Base-by-base conservation (phyloP, 208 protist species). In the Trypanosoma rangeli region DNA sequence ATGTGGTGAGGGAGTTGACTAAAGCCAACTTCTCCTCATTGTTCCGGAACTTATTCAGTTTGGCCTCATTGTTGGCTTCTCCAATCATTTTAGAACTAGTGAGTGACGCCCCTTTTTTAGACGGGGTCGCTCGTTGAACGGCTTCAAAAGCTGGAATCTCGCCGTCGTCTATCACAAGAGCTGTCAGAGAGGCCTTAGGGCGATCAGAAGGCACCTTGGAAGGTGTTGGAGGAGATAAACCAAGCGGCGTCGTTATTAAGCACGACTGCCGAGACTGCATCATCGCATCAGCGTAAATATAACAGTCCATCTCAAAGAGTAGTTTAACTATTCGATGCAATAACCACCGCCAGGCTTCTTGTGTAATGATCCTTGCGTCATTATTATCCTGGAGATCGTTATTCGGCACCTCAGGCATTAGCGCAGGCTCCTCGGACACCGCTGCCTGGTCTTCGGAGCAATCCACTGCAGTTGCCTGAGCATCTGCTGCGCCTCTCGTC, bases 1-100 rank as follows among this genome's bases (percentile, higher is more conserved):
- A 94, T 49, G 82, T 92, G 8, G 80, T 86, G 37, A 93, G 42
- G 12, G 80, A 64, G 50, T 82, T 87, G 3, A 82, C 78, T 3
- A 83, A 64, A 53, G 39, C 71, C 54, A 94, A 39, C 46, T 82
- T 33, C 44, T 89, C 83, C 53, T 94, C 84, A 29, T 85, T 33
- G 22, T 42, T 52, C 16, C 28, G 64, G 0, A 54, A 39, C 9
- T 48, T 29, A 31, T n/a, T 26, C 1, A 31, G 26, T 54, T 48
- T 49, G 16, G 37, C 53, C 1, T 74, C 62, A 48, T 5, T 33
- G n/a, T 26, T 24, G 10, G 3, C n/a, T 58, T 22, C 31, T 48
- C 29, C 31, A 39, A 18, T 8, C 12, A 12, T 31, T 42, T 52
- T 37, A 37, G 54, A 3, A 16, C 24, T 50, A 37, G 39, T 35